phyloP scores from a whole-genome alignment of 208 protist genomes.

The Leptomonas seymouri region DNA sequence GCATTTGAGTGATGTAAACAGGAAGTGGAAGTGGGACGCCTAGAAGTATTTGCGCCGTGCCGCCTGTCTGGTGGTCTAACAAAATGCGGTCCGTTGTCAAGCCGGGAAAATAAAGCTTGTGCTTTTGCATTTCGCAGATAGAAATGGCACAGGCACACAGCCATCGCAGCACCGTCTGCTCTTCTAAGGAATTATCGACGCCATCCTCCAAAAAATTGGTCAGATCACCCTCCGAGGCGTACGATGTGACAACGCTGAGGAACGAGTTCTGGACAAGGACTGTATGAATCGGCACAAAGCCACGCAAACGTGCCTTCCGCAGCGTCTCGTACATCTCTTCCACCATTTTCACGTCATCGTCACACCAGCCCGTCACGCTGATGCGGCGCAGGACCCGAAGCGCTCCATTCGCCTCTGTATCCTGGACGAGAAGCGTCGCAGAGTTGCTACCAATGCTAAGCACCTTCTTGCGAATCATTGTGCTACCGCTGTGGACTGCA shows the following conservation, averaged over 20 bases:
- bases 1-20: slow-evolving; percentile 56
- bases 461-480: slow-evolving; percentile 86
- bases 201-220: slow-evolving; percentile 65
- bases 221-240: slow-evolving; percentile 60
- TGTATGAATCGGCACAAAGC: slow-evolving; percentile 58
- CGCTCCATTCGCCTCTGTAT: slow-evolving; percentile 53
- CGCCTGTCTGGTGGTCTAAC: slow-evolving; percentile 31
- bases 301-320: slow-evolving; percentile 28
- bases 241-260: slow-evolving; percentile 69
- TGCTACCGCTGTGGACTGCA: not conserved
- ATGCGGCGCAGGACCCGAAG: slow-evolving; percentile 75
- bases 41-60: slow-evolving; percentile 38
- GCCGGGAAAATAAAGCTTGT: slow-evolving; percentile 58
- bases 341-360: slow-evolving; percentile 35
- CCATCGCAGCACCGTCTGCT: slow-evolving; percentile 55
- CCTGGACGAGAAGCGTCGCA: slow-evolving; percentile 83
- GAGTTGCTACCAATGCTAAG: slow-evolving; percentile 66
- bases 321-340: slow-evolving; percentile 52
- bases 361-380: slow-evolving; percentile 53
- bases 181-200: slow-evolving; percentile 34
- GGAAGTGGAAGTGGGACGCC: slow-evolving; percentile 67
- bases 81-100: slow-evolving; percentile 65
- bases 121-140: slow-evolving; percentile 48
- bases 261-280: slow-evolving; percentile 67
- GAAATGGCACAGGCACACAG: slow-evolving; percentile 52